Conservation (phyloP, 441 rosid genomes). For the California macrophylla region DNA sequence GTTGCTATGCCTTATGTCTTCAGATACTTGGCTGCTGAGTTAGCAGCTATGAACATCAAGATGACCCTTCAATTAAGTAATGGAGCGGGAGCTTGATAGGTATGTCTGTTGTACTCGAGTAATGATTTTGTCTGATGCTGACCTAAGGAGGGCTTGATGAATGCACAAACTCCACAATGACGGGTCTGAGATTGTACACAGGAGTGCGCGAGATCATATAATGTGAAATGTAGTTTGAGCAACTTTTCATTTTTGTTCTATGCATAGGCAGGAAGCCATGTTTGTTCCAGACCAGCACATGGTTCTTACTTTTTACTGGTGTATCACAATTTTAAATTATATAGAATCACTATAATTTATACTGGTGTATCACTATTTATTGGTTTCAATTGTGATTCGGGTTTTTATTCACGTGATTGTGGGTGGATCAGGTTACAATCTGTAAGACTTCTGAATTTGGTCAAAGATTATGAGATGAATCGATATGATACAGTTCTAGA, state of each 20-base stretch:
- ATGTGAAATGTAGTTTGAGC: neutral
- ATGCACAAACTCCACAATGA: neutral
- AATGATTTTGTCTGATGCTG: neutral
- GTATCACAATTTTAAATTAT: neutral
- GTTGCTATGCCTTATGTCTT: conserved; percentile 91
- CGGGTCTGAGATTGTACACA: neutral
- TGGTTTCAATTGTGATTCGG: no score
- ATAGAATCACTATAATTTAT: no score
- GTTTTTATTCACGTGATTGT: no score
- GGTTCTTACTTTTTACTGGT: neutral
- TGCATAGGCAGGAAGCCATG: neutral
- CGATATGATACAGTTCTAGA: no score
- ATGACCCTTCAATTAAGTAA: conserved; percentile 49
- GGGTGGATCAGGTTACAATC: no score
- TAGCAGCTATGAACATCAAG: conserved; percentile 88
- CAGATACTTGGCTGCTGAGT: conserved; percentile 80
- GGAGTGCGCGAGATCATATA: neutral
- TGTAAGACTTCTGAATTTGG: no score
- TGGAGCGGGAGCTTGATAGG: conserved; percentile 32
- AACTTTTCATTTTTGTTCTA: neutral
- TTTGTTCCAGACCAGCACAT: neutral
- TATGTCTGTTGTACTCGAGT: neutral
- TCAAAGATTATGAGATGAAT: no score
- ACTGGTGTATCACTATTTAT: no score
- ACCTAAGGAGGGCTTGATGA: neutral